Percentiles rank a stretch among this genome's conserved stretches.
Conservation (phyloP, 169 alveolate genomes). For the Besnoitia besnoiti region DNA sequence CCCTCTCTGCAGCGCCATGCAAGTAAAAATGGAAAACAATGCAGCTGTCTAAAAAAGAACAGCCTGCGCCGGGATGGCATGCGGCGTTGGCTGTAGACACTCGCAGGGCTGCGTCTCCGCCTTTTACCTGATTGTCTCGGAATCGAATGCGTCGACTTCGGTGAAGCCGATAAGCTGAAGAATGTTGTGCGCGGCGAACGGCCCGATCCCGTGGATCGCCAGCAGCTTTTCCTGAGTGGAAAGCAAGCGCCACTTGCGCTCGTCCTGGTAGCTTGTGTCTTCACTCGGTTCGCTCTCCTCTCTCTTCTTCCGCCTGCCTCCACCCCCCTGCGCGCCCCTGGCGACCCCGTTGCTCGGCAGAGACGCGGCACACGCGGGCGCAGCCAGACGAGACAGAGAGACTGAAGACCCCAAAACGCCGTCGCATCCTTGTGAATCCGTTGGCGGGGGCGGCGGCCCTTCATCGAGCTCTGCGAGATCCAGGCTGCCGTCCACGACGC, state of each 20-base stretch:
- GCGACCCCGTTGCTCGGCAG: not conserved
- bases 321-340: not conserved
- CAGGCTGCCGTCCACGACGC: constrained; percentile 20
- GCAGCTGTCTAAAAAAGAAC: no score
- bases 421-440: no score
- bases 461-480: not conserved
- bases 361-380: not conserved
- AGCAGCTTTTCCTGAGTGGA: not conserved
- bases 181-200: constrained; percentile 53
- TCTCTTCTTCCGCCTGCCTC: not conserved
- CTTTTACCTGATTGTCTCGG: constrained; percentile 50
- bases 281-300: not conserved
- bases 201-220: constrained; percentile 52
- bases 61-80: no score
- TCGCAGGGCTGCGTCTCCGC: no score
- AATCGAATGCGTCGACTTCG: constrained; percentile 38
- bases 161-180: constrained; percentile 45
- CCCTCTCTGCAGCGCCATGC: no score
- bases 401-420: not conserved
- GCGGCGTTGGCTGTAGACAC: no score
- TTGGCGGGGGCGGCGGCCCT: not conserved
- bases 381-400: not conserved
- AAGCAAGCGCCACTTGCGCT: not conserved
- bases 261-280: not conserved
- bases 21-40: no score